These are phyloP conservation scores for Trametes elegans DNA, from an alignment of 768 basidiomycete genomes.

Conservation along the genomic window DNA sequence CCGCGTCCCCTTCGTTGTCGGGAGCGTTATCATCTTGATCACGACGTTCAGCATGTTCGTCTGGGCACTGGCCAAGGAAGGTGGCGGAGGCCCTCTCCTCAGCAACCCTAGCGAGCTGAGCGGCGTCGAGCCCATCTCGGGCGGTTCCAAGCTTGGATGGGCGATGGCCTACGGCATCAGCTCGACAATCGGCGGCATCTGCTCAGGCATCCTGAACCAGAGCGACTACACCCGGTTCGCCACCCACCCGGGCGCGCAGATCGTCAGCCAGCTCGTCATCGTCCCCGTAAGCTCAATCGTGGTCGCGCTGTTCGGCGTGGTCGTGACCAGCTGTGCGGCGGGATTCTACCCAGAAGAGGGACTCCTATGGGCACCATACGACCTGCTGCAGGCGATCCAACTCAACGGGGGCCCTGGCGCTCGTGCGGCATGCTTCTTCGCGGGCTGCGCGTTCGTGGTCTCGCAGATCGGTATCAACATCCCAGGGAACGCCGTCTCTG, in stretches of 20 bases:
- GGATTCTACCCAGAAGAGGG: slow-evolving; percentile 20
- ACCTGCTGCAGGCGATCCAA: slow-evolving; percentile 20
- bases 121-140: slow-evolving; percentile 2
- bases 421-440: slow-evolving; percentile 27
- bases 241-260: slow-evolving; percentile 5
- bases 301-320: slow-evolving; percentile 19
- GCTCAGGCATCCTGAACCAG: slow-evolving; percentile 24
- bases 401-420: slow-evolving; percentile 16
- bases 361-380: slow-evolving; percentile 26
- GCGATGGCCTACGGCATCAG: slow-evolving; percentile 21
- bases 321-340: slow-evolving; percentile 23
- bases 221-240: slow-evolving; percentile 26
- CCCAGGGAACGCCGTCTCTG: slow-evolving; percentile 23
- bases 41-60: slow-evolving; percentile 17
- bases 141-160: slow-evolving; percentile 18
- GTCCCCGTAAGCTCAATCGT: slow-evolving; percentile 16
- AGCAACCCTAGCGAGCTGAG: slow-evolving; percentile 9
- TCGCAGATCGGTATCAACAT: slow-evolving; percentile 26
- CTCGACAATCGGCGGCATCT: slow-evolving; percentile 20
- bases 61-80: slow-evolving; percentile 20
- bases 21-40: slow-evolving; percentile 17
- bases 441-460: slow-evolving; percentile 21
- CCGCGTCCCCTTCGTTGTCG: slow-evolving; percentile 22
- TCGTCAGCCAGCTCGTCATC: slow-evolving; percentile 16
- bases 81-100: slow-evolving; percentile 22